Evolutionary conservation across 805 yeast species (phyloP).

Genomic region (Wickerhamiella bombiphila): DNA sequence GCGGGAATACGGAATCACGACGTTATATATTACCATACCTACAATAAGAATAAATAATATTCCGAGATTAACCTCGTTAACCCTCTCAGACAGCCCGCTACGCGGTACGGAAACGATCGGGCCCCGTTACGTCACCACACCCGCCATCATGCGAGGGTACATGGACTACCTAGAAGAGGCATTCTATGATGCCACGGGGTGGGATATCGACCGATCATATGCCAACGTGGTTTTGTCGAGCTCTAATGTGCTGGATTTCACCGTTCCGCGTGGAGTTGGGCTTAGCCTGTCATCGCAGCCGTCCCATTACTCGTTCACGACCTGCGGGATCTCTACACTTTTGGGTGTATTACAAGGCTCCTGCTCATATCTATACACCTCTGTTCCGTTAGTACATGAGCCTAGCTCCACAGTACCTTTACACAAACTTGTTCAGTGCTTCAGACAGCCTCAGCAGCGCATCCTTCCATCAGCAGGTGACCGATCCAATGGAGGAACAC

Average conservation of each 20-base stretch:
- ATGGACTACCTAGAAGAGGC: conserved; percentile 76
- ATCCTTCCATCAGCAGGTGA: too few relatives aligned
- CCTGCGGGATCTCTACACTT: conserved; percentile 51
- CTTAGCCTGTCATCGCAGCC: conserved; percentile 58
- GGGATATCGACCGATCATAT: conserved; percentile 71
- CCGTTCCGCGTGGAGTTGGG: conserved; percentile 50
- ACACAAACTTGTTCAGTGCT: conserved; percentile 15
- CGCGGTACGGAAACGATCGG: too few relatives aligned
- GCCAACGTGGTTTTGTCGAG: conserved; percentile 39
- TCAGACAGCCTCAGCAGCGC: conserved; percentile 5
- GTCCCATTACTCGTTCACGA: conserved; percentile 54
- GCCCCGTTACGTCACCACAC: background rate
- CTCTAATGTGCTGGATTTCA: conserved; percentile 48
- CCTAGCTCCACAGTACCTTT: conserved; percentile 17
- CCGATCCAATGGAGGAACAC: conserved; percentile 7
- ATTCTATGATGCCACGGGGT: conserved; percentile 52
- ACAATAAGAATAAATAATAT: background rate
- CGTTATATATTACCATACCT: too few relatives aligned
- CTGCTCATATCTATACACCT: conserved; percentile 62
- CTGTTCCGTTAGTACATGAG: conserved; percentile 39
- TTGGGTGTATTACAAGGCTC: conserved; percentile 58
- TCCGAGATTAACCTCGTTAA: too few relatives aligned
- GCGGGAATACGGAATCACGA: too few relatives aligned
- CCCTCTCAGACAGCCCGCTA: too few relatives aligned
- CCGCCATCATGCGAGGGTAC: conserved; percentile 46